A percentile compares a stretch with the other conserved stretches of the same genome.
These are phyloP conservation scores for Arabidopsis hybrid DNA, from an alignment of 441 rosid species.

Conservation along the genomic window DNA sequence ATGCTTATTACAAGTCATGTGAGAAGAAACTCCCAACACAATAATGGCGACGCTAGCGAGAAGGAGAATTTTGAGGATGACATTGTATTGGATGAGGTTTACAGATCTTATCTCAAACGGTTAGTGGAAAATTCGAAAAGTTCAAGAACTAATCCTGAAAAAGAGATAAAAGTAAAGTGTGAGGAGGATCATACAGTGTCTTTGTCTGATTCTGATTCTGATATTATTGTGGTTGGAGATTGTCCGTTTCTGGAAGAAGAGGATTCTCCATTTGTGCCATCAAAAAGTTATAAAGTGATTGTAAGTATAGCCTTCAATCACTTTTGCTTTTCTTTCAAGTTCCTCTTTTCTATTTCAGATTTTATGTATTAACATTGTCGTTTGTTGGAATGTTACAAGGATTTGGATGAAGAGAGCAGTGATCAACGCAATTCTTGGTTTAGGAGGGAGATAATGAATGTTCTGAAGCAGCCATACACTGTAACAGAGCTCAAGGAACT, in stretches of 20 bases:
- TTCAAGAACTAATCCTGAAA: slow-evolving; percentile 19
- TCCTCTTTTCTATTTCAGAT: not conserved
- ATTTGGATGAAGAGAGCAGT: slow-evolving; percentile 29
- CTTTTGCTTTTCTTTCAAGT: not conserved
- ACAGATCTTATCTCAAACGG: slow-evolving; percentile 30
- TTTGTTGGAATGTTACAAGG: slow-evolving; percentile 33
- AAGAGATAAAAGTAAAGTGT: slow-evolving; percentile 39
- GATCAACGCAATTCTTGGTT: slow-evolving; percentile 40
- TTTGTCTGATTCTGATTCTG: slow-evolving; percentile 51
- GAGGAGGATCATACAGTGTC: slow-evolving; percentile 45
- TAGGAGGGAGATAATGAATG: slow-evolving; percentile 49
- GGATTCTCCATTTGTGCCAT: slow-evolving; percentile 52
- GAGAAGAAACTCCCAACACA: slow-evolving; percentile 3
- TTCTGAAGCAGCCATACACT: slow-evolving; percentile 54
- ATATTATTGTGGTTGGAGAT: slow-evolving; percentile 48
- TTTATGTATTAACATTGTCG: not conserved
- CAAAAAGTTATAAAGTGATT: slow-evolving; percentile 38
- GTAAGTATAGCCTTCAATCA: slow-evolving; percentile 42
- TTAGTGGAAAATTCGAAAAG: slow-evolving; percentile 33
- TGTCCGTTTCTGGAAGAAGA: slow-evolving; percentile 44
- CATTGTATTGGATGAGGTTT: slow-evolving; percentile 24
- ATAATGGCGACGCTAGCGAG: slow-evolving; percentile 1
- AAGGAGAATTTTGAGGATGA: slow-evolving; percentile 9
- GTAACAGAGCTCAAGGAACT: slow-evolving; percentile 46
- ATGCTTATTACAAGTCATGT: slow-evolving; percentile 8